Evolutionary conservation across 2,329 filamentous ascomycete species (phyloP).

Genomic region (Aplosporella prunicola): DNA sequence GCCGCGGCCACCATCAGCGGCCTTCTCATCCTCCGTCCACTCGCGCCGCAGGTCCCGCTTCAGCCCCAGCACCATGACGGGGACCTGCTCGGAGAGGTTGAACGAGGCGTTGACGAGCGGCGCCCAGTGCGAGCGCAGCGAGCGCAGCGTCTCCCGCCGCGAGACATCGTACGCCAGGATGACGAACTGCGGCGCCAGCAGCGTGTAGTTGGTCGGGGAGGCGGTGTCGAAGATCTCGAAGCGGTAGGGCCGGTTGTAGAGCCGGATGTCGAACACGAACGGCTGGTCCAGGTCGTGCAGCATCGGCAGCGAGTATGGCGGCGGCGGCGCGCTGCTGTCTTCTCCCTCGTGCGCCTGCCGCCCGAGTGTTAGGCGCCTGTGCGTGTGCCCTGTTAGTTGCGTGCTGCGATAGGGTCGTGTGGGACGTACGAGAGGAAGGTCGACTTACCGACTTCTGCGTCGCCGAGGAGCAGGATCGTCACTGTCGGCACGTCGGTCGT

Average conservation of each 20-base stretch:
- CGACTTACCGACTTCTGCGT: slow-evolving; percentile 51
- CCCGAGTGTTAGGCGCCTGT: slow-evolving; percentile 18
- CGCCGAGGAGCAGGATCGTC: slow-evolving; percentile 49
- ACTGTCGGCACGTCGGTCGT: slow-evolving; percentile 26
- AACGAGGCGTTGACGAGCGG: slow-evolving; percentile 41
- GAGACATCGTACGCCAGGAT: slow-evolving; percentile 52
- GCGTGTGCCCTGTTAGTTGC: neutral
- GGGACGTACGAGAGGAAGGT: slow-evolving; percentile 51
- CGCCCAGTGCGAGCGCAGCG: slow-evolving; percentile 38
- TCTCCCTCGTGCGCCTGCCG: slow-evolving; percentile 20
- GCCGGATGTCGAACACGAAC: slow-evolving; percentile 48
- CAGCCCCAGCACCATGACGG: slow-evolving; percentile 50
- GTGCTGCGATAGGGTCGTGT: neutral
- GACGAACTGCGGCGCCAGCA: slow-evolving; percentile 44
- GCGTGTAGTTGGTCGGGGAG: slow-evolving; percentile 48
- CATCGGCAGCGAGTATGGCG: slow-evolving; percentile 29
- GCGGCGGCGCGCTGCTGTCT: slow-evolving; percentile 17
- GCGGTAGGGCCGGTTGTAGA: slow-evolving; percentile 46
- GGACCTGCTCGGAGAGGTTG: slow-evolving; percentile 42
- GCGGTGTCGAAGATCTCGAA: slow-evolving; percentile 49
- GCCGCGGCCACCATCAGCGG: slow-evolving; percentile 18
- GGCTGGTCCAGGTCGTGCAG: slow-evolving; percentile 50
- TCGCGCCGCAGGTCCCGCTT: slow-evolving; percentile 48
- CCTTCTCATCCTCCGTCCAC: slow-evolving; percentile 24
- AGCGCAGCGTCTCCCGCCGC: slow-evolving; percentile 40